Evolutionary conservation across 2,329 filamentous ascomycete species (phyloP).

Genomic region (Claviceps sp.): DNA sequence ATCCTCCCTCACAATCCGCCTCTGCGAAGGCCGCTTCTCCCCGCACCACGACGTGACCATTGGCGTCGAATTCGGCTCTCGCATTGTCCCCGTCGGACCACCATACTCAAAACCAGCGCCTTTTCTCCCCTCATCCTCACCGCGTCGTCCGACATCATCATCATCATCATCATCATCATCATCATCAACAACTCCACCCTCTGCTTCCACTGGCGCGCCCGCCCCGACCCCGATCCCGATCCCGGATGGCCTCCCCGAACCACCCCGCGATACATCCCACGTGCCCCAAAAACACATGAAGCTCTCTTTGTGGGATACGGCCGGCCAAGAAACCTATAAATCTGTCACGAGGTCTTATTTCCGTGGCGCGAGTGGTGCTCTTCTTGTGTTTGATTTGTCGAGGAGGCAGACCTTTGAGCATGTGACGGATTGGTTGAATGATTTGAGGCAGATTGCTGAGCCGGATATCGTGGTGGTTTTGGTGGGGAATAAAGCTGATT

Average conservation of each 20-base stretch:
- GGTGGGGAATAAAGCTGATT: constrained; percentile 89
- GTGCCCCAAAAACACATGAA: constrained; percentile 69
- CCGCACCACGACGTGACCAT: constrained; percentile 94
- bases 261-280: constrained; percentile 28
- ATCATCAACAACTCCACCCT: neutral
- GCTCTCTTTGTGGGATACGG: constrained; percentile 87
- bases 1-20: constrained; percentile 82
- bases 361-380: constrained; percentile 55
- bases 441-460: constrained; percentile 88
- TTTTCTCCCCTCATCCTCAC: constrained; percentile 11
- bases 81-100: constrained; percentile 81
- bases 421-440: constrained; percentile 85
- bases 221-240: neutral
- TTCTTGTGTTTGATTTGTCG: constrained; percentile 92
- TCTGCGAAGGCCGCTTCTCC: constrained; percentile 92
- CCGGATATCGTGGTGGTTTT: constrained; percentile 89
- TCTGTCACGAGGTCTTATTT: constrained; percentile 91
- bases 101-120: constrained; percentile 45
- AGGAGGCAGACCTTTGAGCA: constrained; percentile 74
- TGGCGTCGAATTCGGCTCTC: constrained; percentile 88
- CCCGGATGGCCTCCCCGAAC: constrained; percentile 35
- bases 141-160: neutral
- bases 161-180: neutral
- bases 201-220: neutral
- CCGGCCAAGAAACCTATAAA: constrained; percentile 95